Base-by-base conservation (phyloP, 768 basidiomycete species). In the Boletus insuetus region DNA sequence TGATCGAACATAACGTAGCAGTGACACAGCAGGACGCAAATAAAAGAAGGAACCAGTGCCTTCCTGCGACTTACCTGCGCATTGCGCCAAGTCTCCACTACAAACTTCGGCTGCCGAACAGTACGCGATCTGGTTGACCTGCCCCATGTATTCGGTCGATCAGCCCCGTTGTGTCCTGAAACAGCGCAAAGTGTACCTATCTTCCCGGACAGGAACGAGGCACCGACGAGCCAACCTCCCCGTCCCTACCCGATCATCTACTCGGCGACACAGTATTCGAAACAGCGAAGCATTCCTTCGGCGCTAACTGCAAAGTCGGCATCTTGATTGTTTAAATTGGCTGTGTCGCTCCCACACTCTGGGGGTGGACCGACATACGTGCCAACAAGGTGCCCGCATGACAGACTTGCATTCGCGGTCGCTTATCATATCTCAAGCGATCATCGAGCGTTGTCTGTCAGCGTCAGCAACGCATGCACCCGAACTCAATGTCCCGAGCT, bases 201-300 rank as follows among this genome's bases (percentile, higher is more conserved):
- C 38, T 55, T 49, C 19, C 42, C 35, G 10, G 37, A 46, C 9
- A 56, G 43, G 6, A 45, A 60, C 6, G 42, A 53, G n/a, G 62
- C 55, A 24, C 48, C 50, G 12, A 56, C 20, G 10, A 51, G 39
- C 20, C 54, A 46, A 22, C 50, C 52, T 3, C 54, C 26, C 2
- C 54, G 56, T 31, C 56, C 63, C 38, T 71, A 63, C 19, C 35
- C 44, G 10, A 65, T 46, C 67, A 70, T 66, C 16, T 63, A 58
- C 40, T 49, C 22, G 22, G 59, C 69, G 8, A 57, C 61, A 14
- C 56, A 55, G 26, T 26, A 39, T 61, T 63, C 58, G 55, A 58
- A 69, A 41, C 56, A 69, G 19, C 56, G 75, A 49, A 63, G 67
- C 13, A 46, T 48, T 4, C 60, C 65, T 19, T 56, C 53, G 40